Percentiles rank a stretch among this genome's conserved stretches.
These are phyloP conservation scores for Protomyces lactucae-debilis DNA, from an alignment of 1,139 yeast species.

Conservation along the genomic window DNA sequence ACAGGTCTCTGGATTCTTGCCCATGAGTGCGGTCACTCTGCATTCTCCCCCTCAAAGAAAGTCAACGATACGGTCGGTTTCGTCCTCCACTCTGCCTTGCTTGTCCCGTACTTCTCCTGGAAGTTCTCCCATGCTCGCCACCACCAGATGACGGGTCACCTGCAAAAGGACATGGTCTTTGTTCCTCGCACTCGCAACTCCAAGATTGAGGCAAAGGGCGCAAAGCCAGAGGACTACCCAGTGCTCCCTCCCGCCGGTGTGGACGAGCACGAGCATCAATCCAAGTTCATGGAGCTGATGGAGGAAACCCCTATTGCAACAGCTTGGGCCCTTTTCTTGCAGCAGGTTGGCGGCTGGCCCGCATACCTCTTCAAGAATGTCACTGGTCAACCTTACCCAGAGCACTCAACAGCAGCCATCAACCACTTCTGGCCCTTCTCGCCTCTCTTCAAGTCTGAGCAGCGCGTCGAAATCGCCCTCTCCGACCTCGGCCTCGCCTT, in stretches of 20 bases:
- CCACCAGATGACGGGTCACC: conserved; percentile 82
- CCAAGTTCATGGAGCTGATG: conserved; percentile 52
- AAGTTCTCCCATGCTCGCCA: conserved; percentile 76
- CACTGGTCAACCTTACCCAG: conserved; percentile 66
- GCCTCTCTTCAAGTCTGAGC: conserved; percentile 67
- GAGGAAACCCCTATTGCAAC: conserved; percentile 73
- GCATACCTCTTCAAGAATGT: conserved; percentile 63
- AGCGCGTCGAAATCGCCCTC: conserved; percentile 42
- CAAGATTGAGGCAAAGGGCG: conserved; percentile 12
- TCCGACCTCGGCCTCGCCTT: conserved; percentile 26
- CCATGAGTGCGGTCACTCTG: conserved; percentile 88
- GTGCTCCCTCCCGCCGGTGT: conserved; percentile 31
- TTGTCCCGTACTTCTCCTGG: conserved; percentile 87
- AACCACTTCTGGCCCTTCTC: conserved; percentile 68
- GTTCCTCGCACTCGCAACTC: conserved; percentile 48
- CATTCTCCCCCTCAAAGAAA: conserved; percentile 64
- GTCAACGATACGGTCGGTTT: conserved; percentile 76
- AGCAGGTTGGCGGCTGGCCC: conserved; percentile 75
- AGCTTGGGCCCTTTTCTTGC: conserved; percentile 52
- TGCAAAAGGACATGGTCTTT: conserved; percentile 77
- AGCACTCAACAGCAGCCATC: conserved; percentile 48
- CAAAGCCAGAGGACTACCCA: conserved; percentile 32
- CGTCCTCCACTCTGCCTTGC: conserved; percentile 69
- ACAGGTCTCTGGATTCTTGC: conserved; percentile 84
- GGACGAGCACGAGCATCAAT: conserved; percentile 27